These are phyloP conservation scores for Suillus tomentosus DNA, from an alignment of 768 basidiomycete species.

Conservation along the genomic window DNA sequence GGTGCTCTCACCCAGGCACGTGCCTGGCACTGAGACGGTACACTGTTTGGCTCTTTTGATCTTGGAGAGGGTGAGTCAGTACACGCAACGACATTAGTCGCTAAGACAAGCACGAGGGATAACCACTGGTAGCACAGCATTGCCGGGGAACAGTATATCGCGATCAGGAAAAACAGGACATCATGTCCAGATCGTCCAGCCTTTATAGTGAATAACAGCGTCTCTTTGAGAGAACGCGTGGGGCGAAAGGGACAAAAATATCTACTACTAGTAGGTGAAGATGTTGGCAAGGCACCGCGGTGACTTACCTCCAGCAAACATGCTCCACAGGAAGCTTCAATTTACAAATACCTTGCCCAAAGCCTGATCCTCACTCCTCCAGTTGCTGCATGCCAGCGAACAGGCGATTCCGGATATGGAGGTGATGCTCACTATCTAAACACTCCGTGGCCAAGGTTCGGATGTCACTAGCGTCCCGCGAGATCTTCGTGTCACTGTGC, in stretches of 20 bases:
- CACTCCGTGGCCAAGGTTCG: neutral
- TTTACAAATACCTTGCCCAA: too few species aligned
- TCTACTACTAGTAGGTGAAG: neutral
- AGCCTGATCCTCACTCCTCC: neutral
- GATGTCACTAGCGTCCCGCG: neutral
- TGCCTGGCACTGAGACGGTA: neutral
- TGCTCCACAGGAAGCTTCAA: neutral
- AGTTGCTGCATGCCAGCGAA: neutral
- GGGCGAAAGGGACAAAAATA: neutral
- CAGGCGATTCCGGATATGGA: neutral
- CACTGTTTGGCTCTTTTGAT: neutral
- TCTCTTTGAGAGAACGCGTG: neutral
- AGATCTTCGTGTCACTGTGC: neutral
- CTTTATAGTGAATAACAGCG: neutral
- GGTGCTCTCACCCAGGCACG: conserved; percentile 11
- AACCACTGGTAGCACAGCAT: neutral
- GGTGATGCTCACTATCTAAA: neutral
- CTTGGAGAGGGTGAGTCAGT: neutral
- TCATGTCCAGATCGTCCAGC: neutral
- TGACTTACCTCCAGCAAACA: neutral
- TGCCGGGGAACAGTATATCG: neutral
- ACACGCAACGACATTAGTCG: neutral
- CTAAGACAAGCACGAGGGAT: conserved; percentile 1
- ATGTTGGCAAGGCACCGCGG: neutral
- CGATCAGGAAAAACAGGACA: neutral